phyloP scores from a whole-genome alignment of 768 basidiomycete genomes.

The Mycena olivaceomarginata region DNA sequence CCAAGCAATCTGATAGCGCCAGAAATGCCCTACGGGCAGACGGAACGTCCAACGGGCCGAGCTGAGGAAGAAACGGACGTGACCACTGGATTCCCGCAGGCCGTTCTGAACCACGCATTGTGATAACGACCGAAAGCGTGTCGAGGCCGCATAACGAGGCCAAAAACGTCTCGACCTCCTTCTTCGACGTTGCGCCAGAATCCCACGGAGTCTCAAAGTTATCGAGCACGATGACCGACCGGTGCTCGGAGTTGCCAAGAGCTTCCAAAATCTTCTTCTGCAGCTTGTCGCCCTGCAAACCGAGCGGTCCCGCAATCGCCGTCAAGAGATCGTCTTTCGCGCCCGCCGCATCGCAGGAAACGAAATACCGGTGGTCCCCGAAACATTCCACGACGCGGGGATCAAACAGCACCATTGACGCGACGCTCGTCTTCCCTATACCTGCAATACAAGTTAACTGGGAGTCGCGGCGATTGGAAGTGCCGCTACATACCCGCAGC shows the following conservation, averaged over 20 bases:
- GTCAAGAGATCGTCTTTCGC: slow-evolving; percentile 44
- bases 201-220: slow-evolving; percentile 51
- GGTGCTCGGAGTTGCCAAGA: slow-evolving; percentile 30
- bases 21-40: slow-evolving; percentile 45
- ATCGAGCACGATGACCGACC: slow-evolving; percentile 42
- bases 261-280: slow-evolving; percentile 43
- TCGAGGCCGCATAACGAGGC: slow-evolving; percentile 34
- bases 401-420: slow-evolving; percentile 40
- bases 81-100: slow-evolving; percentile 47
- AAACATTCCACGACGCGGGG: slow-evolving; percentile 39
- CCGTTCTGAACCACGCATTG: slow-evolving; percentile 48
- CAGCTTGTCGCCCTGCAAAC: slow-evolving; percentile 42
- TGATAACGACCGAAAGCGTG: slow-evolving; percentile 43
- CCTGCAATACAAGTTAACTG: slow-evolving; percentile 13
- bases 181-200: slow-evolving; percentile 26
- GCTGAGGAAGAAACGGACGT: slow-evolving; percentile 44
- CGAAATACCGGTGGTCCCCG: slow-evolving; percentile 39
- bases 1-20: slow-evolving; percentile 44
- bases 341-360: slow-evolving; percentile 43
- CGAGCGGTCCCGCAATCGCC: slow-evolving; percentile 38
- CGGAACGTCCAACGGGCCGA: slow-evolving; percentile 41
- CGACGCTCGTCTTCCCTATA: slow-evolving; percentile 45
- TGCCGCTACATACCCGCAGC: slow-evolving; percentile 35
- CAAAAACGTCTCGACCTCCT: slow-evolving; percentile 46
- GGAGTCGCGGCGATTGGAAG: background rate